Base-by-base conservation (phyloP, 805 yeast genomes). In the Cyberlindnera bimundalis region DNA sequence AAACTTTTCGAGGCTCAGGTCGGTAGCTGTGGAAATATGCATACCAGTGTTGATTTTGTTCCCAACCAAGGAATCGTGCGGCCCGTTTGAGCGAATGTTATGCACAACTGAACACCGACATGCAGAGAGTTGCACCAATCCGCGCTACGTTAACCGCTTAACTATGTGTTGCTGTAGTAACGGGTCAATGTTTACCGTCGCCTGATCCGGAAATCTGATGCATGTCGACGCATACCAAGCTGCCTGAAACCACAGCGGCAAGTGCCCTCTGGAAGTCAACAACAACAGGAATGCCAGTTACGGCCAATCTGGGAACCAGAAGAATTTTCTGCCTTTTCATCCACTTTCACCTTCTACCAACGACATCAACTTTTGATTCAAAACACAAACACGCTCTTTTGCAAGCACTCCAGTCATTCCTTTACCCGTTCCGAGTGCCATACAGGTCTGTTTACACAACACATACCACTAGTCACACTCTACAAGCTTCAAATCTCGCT, bases 381-480 rank as follows among this genome's bases (percentile, higher is more conserved):
- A 33, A 21, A 30, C 21, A 29, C 35, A 24, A 33, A 35, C 24
- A 23, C 29, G 20, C 12, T 26, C 37, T 28, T 32, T 38, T 28
- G 20, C 28, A 34, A 33, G 42, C 60, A 52, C 60, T 56, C 59
- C 59, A 56, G 60, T 56, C 60, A 52, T 55, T 56, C 60, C 49
- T 56, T 56, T 50, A 46, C 16, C 37, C 43, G 18, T 56, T 53
- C 60, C 40, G 60, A 56, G 60, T 53, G 58, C 45, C 43, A 27
- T 28, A 25, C 42, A 33, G 33, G 24, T 15, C 46, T 27, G 37
- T 35, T 29, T 6, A 18, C 26, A 24, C 25, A 19, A 8, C 14
- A 26, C 25, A 27, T 31, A 14, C 8, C 33, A 23, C 20, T 14
- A 29, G 25, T 18, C 35, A 30, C 17, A 27, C 15, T 18, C 19